These are phyloP conservation scores for Coix lacrymajobi DNA, from an alignment of 176 grass and related monocot species.

Conservation along the genomic window DNA sequence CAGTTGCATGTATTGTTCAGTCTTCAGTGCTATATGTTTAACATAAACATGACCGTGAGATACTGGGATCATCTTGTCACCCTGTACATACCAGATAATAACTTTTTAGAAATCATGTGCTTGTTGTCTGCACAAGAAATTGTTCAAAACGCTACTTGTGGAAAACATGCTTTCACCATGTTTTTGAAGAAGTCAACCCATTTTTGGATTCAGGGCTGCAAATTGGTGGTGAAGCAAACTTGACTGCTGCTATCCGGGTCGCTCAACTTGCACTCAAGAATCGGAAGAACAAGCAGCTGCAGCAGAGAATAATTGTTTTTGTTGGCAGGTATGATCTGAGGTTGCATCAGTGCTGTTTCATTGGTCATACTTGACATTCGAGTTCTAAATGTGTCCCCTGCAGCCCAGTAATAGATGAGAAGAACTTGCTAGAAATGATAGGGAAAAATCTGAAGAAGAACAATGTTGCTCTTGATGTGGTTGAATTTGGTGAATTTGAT, in stretches of 20 bases:
- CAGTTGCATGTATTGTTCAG: too few species aligned
- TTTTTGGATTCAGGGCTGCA: conserved; percentile 25
- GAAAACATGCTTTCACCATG: neutral
- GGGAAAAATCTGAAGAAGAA: conserved; percentile 69
- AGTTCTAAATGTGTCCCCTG: neutral
- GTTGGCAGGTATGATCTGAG: conserved; percentile 53
- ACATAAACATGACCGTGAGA: neutral
- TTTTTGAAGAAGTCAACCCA: neutral
- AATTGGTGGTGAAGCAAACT: conserved; percentile 53
- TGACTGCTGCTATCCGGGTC: conserved; percentile 45
- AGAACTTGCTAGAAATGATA: conserved; percentile 44
- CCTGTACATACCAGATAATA: neutral
- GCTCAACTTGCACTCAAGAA: conserved; percentile 67
- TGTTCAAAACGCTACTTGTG: neutral
- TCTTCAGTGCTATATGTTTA: neutral
- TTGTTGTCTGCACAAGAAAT: neutral
- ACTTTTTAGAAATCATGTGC: neutral
- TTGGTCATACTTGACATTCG: neutral
- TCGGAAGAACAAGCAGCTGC: conserved; percentile 53
- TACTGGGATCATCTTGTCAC: neutral
- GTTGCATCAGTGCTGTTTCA: neutral
- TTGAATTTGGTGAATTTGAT: conserved; percentile 67
- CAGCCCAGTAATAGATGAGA: conserved; percentile 50
- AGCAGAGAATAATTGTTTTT: conserved; percentile 68
- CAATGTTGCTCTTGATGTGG: conserved; percentile 66